Conservation (phyloP, 805 yeast species). For the Teunomyces stri region DNA sequence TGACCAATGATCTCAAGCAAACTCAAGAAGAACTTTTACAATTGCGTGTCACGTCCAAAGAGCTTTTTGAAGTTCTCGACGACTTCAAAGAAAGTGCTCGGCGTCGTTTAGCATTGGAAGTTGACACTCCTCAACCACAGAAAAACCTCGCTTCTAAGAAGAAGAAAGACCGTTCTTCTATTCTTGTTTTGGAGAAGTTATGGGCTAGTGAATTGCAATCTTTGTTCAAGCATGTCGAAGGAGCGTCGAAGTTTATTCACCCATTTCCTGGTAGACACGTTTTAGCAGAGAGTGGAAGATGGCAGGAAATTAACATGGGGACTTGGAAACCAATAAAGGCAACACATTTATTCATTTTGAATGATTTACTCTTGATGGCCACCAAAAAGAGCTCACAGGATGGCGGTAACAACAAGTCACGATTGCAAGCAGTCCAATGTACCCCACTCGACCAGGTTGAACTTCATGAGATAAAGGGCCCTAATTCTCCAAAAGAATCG, state of each 20-base stretch:
- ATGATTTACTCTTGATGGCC: slow-evolving; percentile 76
- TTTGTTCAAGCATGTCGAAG: slow-evolving; percentile 80
- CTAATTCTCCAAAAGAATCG: slow-evolving; percentile 11
- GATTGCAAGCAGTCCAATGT: slow-evolving; percentile 69
- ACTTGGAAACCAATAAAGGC: slow-evolving; percentile 79
- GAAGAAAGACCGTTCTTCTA: slow-evolving; percentile 61
- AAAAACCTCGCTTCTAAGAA: slow-evolving; percentile 15
- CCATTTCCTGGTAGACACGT: slow-evolving; percentile 79
- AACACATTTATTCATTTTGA: slow-evolving; percentile 71
- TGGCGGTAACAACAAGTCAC: slow-evolving; percentile 27
- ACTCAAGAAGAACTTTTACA: slow-evolving; percentile 64
- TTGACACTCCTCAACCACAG: slow-evolving; percentile 19
- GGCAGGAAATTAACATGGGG: slow-evolving; percentile 84
- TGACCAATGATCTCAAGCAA: slow-evolving; percentile 57
- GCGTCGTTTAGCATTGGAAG: slow-evolving; percentile 48
- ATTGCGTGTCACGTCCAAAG: slow-evolving; percentile 58
- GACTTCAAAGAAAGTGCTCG: slow-evolving; percentile 62
- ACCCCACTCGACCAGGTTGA: slow-evolving; percentile 69
- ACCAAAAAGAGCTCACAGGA: slow-evolving; percentile 45
- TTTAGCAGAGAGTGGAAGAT: slow-evolving; percentile 72
- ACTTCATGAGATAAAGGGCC: slow-evolving; percentile 38
- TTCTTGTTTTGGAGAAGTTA: slow-evolving; percentile 69
- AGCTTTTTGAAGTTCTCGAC: slow-evolving; percentile 56
- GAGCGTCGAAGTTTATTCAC: slow-evolving; percentile 79
- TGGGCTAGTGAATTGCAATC: slow-evolving; percentile 75